These are phyloP conservation scores for Blastobotrys illinoisensis DNA, from an alignment of 1,139 yeast genomes.

Conservation along the genomic window DNA sequence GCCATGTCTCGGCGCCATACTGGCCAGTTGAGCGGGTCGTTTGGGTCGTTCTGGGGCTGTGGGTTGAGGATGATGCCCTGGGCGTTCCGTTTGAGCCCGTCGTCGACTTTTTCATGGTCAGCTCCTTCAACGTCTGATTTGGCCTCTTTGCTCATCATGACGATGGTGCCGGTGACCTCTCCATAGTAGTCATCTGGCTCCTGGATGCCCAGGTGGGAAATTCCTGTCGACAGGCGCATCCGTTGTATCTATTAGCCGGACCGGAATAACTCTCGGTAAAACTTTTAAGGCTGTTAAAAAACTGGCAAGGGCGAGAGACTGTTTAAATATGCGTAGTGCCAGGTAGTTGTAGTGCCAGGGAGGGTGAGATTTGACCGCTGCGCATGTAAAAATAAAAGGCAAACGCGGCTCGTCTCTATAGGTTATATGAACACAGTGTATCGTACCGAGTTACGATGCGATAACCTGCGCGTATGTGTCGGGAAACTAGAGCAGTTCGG, in stretches of 20 bases:
- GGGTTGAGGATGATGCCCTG: conserved; percentile 60
- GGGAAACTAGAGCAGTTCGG: too few species aligned
- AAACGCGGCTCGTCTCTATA: background rate
- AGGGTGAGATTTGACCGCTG: background rate
- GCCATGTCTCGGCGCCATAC: conserved; percentile 53
- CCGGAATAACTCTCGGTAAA: background rate
- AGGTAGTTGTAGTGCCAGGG: too few species aligned
- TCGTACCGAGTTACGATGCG: background rate
- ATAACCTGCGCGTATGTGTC: background rate
- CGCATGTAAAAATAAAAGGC: background rate
- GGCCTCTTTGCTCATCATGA: conserved; percentile 31
- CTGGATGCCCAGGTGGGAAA: conserved; percentile 35
- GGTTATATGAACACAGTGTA: background rate
- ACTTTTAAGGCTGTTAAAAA: too few species aligned
- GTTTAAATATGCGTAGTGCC: too few species aligned
- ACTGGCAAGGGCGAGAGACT: too few species aligned
- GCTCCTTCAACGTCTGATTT: conserved; percentile 9
- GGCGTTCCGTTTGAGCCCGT: conserved; percentile 40
- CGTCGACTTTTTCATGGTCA: conserved; percentile 13
- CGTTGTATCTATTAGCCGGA: background rate
- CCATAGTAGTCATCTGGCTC: conserved; percentile 37
- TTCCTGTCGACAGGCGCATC: background rate
- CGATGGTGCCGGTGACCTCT: conserved; percentile 46
- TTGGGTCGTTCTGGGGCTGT: conserved; percentile 70
- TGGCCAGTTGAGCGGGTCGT: conserved; percentile 76